These are phyloP conservation scores for Parastagonospora avenae DNA, from an alignment of 2,329 filamentous ascomycete species.

Conservation along the genomic window DNA sequence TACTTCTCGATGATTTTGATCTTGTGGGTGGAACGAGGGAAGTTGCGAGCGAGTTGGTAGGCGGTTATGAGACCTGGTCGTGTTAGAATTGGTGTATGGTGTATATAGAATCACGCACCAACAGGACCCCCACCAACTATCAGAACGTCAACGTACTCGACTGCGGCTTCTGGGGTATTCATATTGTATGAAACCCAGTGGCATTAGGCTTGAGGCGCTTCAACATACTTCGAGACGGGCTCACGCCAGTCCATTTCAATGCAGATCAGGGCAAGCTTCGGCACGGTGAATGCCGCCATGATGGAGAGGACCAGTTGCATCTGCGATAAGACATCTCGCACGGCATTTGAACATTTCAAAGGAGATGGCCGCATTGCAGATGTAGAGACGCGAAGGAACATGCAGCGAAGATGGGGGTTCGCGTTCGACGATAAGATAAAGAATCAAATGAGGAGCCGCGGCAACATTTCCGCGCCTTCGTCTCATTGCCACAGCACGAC, in stretches of 20 bases:
- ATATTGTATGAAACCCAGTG: constrained; percentile 2
- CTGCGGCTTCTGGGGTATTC: constrained; percentile 2
- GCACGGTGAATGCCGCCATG: not conserved
- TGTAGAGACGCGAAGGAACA: constrained; percentile 7
- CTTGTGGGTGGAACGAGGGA: constrained; percentile 45
- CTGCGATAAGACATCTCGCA: not conserved
- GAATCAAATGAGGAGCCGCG: not conserved
- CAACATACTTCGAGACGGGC: not conserved
- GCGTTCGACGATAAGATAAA: constrained; percentile 6
- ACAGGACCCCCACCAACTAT: constrained; percentile 51
- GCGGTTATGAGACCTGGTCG: constrained; percentile 48
- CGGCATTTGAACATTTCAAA: not conserved
- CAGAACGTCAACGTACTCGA: constrained; percentile 28
- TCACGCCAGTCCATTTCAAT: constrained; percentile 4
- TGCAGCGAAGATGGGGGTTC: constrained; percentile 1
- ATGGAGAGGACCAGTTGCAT: not conserved
- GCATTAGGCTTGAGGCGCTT: not conserved
- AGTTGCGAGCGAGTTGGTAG: constrained; percentile 54
- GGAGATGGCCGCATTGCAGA: not conserved
- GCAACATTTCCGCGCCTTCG: not conserved
- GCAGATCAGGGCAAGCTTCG: constrained; percentile 1
- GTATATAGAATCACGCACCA: constrained; percentile 32
- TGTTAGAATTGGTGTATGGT: constrained; percentile 1
- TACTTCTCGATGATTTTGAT: constrained; percentile 57
- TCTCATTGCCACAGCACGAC: not conserved